Conservation (phyloP, 176 grass and related monocot genomes). For the Carex kokanica region DNA sequence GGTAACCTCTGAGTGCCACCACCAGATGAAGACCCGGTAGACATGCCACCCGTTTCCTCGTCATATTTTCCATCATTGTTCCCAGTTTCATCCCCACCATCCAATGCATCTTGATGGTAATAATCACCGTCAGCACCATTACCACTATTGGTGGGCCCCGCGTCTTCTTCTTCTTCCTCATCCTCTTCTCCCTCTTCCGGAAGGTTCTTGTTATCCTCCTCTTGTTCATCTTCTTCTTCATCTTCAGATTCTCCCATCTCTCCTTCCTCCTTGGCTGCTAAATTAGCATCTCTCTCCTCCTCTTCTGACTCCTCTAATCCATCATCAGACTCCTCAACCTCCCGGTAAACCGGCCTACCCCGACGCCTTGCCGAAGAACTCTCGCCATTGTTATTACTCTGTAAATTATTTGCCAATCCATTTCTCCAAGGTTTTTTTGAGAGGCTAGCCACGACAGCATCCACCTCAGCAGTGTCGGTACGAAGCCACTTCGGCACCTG, state of each 20-base stretch:
- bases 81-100: slow-evolving; percentile 32
- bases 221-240: slow-evolving; percentile 52
- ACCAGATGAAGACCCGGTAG: slow-evolving; percentile 89
- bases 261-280: slow-evolving; percentile 53
- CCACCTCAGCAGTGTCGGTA: slow-evolving; percentile 62
- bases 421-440: slow-evolving; percentile 77
- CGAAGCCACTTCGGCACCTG: slow-evolving; percentile 96
- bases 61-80: slow-evolving; percentile 58
- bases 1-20: slow-evolving; percentile 65
- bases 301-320: slow-evolving; percentile 84
- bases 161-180: slow-evolving; percentile 58
- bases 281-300: slow-evolving; percentile 44
- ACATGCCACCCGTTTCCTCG: slow-evolving; percentile 51
- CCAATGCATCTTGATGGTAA: slow-evolving; percentile 32
- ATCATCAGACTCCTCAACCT: slow-evolving; percentile 83
- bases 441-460: slow-evolving; percentile 52
- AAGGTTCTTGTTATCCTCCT: slow-evolving; percentile 49
- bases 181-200: slow-evolving; percentile 23
- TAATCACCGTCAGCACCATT: slow-evolving; percentile 42
- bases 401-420: slow-evolving; percentile 39
- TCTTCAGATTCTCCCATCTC: slow-evolving; percentile 79
- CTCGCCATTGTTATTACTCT: slow-evolving; percentile 56
- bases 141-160: slow-evolving; percentile 40
- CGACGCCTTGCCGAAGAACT: slow-evolving; percentile 53
- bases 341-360: slow-evolving; percentile 63